Percentiles rank a stretch among this genome's conserved stretches.
phyloP scores from a whole-genome alignment of 768 basidiomycete species.

The Trametes gibbosa region DNA sequence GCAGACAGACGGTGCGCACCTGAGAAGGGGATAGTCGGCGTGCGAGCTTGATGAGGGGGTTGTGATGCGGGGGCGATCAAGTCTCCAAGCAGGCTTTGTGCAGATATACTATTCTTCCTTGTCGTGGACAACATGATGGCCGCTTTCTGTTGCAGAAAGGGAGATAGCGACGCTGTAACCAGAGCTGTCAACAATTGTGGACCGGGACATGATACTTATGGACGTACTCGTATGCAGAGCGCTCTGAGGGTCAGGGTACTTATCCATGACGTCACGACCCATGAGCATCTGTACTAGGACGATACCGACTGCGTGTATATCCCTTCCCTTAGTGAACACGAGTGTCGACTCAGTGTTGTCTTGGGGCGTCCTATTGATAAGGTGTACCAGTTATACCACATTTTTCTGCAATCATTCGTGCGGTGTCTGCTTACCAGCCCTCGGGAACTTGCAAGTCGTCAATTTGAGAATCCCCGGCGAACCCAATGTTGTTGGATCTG shows the following conservation, averaged over 20 bases:
- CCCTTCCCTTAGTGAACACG: conserved; percentile 73
- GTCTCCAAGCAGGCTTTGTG: conserved; percentile 55
- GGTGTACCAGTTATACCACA: neutral
- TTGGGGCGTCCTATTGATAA: conserved; percentile 57
- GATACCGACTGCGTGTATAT: conserved; percentile 80
- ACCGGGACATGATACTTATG: neutral
- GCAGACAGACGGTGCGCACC: conserved; percentile 15
- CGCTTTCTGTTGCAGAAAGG: conserved; percentile 48
- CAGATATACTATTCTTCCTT: conserved; percentile 57
- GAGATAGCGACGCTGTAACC: conserved; percentile 50
- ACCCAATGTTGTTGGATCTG: conserved; percentile 75
- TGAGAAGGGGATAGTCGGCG: conserved; percentile 28
- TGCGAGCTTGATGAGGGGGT: conserved; percentile 9
- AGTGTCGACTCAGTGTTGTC: conserved; percentile 79
- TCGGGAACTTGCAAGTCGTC: conserved; percentile 36
- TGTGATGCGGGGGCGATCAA: neutral
- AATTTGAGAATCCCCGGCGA: conserved; percentile 24
- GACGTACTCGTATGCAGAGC: conserved; percentile 59
- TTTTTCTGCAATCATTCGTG: neutral
- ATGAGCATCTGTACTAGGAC: conserved; percentile 82
- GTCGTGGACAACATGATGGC: conserved; percentile 57
- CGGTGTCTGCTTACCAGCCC: conserved; percentile 43
- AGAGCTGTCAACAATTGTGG: neutral
- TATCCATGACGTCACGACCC: conserved; percentile 62
- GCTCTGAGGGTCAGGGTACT: conserved; percentile 51